A percentile compares a stretch with the other conserved stretches of the same genome.
Conservation (phyloP, 495 filamentous ascomycete genomes). For the Evernia prunastri region DNA sequence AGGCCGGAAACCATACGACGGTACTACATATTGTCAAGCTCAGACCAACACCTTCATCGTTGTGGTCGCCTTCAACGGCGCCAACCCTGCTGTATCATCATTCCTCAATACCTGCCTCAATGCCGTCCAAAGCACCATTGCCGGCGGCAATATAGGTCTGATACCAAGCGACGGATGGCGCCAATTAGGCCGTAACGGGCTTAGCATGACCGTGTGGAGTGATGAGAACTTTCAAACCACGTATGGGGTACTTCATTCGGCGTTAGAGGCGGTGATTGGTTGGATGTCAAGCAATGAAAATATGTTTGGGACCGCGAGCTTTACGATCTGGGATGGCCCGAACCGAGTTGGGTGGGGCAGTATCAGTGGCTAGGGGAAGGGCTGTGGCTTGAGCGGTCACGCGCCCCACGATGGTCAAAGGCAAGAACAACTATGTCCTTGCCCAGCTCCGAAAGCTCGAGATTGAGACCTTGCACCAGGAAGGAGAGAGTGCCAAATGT, state of each 20-base stretch:
- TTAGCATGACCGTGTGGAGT: not conserved
- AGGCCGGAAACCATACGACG: not conserved
- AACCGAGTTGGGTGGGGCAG: slow-evolving; percentile 2
- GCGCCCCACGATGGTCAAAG: not conserved
- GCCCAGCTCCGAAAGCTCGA: not conserved
- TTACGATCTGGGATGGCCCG: slow-evolving; percentile 1
- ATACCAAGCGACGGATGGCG: not conserved
- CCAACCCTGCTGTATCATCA: not conserved
- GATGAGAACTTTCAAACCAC: not conserved
- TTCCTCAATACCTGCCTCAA: not conserved
- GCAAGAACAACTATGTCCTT: not conserved
- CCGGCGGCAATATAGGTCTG: not conserved
- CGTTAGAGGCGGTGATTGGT: not conserved
- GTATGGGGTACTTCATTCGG: not conserved
- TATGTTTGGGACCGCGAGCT: not conserved
- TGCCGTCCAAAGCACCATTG: not conserved
- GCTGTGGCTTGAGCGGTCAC: not conserved
- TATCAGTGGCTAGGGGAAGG: not conserved
- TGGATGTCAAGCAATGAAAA: not conserved
- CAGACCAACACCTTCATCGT: slow-evolving; percentile 5
- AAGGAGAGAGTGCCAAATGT: not conserved
- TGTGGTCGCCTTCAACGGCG: not conserved
- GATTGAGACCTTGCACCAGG: not conserved
- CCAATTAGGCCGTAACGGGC: not conserved
- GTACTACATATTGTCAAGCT: slow-evolving; percentile 7